A percentile compares a stretch with the other conserved stretches of the same genome.
phyloP scores from a whole-genome alignment of 768 basidiomycete species.

The Tricholoma hemisulphureum region DNA sequence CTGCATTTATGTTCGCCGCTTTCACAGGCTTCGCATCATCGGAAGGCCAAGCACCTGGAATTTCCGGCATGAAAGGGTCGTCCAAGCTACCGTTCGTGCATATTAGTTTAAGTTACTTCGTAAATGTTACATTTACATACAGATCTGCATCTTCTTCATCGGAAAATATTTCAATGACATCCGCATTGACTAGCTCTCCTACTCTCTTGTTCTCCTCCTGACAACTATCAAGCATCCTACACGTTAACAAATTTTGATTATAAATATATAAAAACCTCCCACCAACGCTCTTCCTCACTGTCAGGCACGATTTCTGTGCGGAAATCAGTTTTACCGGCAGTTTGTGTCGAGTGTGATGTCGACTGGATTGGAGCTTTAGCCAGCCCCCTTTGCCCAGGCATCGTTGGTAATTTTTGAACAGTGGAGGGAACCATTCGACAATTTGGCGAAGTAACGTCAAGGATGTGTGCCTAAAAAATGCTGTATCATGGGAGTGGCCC shows the following conservation, averaged over 20 bases:
- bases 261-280: slow-evolving; percentile 7
- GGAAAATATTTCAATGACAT: slow-evolving; percentile 59
- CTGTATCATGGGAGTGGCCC: background rate
- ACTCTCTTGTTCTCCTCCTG: background rate
- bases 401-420: slow-evolving; percentile 4
- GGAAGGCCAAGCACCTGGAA: slow-evolving; percentile 11
- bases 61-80: slow-evolving; percentile 4
- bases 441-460: too few species aligned
- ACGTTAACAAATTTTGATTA: background rate
- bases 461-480: too few species aligned
- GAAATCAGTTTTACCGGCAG: background rate
- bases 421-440: background rate
- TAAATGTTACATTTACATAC: slow-evolving; percentile 21
- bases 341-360: background rate
- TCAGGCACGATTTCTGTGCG: slow-evolving; percentile 41
- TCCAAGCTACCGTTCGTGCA: background rate
- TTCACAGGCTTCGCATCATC: background rate
- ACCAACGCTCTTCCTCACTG: slow-evolving; percentile 48
- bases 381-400: background rate
- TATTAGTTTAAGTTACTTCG: background rate
- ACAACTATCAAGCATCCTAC: background rate
- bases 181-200: slow-evolving; percentile 6
- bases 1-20: background rate
- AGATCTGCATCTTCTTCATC: slow-evolving; percentile 35
- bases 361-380: background rate